A percentile compares a stretch with the other conserved stretches of the same genome.
These are phyloP conservation scores for Collariella sp. DNA, from an alignment of 495 filamentous ascomycete species.

Conservation along the genomic window DNA sequence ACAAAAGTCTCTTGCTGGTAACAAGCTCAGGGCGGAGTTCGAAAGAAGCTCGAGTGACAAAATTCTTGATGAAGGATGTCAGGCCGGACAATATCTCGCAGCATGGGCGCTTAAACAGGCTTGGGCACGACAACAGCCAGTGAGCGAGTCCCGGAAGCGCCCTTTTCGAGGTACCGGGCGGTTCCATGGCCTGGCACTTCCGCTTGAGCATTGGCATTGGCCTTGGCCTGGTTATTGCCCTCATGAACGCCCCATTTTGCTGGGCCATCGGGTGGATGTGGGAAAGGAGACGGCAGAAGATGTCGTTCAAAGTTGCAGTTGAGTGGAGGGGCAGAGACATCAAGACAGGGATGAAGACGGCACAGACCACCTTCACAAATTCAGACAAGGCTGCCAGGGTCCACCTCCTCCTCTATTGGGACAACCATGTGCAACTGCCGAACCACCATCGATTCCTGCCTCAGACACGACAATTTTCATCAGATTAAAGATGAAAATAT, in stretches of 20 bases:
- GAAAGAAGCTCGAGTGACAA: conserved; percentile 1
- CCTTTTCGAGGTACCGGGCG: conserved; percentile 11
- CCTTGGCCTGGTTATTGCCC: neutral
- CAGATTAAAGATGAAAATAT: too few relatives aligned
- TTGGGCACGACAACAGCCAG: conserved; percentile 17
- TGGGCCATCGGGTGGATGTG: neutral
- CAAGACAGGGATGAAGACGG: neutral
- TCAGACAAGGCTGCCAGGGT: neutral
- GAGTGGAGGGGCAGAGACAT: neutral
- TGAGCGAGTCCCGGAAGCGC: conserved; percentile 24
- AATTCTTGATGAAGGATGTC: neutral
- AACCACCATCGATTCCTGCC: neutral
- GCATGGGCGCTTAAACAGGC: conserved; percentile 24
- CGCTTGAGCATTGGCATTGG: conserved; percentile 4
- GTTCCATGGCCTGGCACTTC: conserved; percentile 13
- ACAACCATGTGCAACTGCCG: neutral
- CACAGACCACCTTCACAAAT: neutral
- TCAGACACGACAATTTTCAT: too few relatives aligned
- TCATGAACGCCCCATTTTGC: neutral
- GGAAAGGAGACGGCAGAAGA: neutral
- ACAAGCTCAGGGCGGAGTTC: neutral
- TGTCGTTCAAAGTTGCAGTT: neutral
- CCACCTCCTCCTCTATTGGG: neutral
- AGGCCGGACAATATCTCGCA: conserved; percentile 28
- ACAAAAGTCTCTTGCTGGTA: neutral